phyloP scores from a whole-genome alignment of 768 basidiomycete species.

The Agaricus sinodeliciosus region DNA sequence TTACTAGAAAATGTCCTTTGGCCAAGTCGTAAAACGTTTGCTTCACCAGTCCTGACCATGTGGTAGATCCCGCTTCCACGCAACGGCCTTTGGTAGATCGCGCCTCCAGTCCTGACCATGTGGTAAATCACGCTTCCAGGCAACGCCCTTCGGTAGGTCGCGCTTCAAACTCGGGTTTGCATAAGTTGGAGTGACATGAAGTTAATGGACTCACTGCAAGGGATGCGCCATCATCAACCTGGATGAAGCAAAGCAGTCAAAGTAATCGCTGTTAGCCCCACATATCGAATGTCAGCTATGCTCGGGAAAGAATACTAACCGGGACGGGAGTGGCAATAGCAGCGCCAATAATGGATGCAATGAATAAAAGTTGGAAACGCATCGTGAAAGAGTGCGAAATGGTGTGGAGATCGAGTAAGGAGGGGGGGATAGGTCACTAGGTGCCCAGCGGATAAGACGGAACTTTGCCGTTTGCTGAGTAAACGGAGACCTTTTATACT shows the following conservation, averaged over 20 bases:
- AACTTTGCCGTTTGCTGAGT: no score
- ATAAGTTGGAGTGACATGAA: neutral
- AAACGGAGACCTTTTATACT: no score
- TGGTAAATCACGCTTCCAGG: neutral
- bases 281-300: neutral
- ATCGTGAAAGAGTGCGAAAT: neutral
- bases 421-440: neutral
- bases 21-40: no score
- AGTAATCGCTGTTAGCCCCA: neutral
- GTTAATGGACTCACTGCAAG: neutral
- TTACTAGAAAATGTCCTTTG: no score
- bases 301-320: neutral
- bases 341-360: conserved; percentile 5
- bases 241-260: neutral
- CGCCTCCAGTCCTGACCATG: neutral
- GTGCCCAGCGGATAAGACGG: neutral
- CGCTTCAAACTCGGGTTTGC: neutral
- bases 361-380: conserved; percentile 5
- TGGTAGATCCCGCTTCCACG: neutral
- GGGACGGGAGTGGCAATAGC: conserved; percentile 11
- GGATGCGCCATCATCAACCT: neutral
- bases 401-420: neutral
- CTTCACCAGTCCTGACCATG: neutral
- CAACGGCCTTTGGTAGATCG: neutral
- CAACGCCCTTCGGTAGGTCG: neutral